Conservation (phyloP, 176 grass and related monocot genomes). For the Avena sativa region DNA sequence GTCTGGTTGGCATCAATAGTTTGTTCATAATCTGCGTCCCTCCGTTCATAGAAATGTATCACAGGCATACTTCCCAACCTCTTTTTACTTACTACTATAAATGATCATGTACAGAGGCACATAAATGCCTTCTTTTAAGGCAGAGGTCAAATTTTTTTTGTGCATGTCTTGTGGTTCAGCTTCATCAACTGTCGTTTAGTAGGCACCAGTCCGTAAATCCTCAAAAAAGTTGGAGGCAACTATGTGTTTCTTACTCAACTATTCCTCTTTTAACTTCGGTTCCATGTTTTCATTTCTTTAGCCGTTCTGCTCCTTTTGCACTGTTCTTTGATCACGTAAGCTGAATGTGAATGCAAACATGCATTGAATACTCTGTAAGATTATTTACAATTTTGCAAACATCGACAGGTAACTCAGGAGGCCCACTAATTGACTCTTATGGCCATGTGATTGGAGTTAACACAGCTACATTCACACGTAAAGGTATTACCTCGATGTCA, state of each 20-base stretch:
- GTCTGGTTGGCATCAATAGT: neutral
- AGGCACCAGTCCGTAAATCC: neutral
- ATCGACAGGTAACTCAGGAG: constrained; percentile 73
- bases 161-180: neutral
- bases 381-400: constrained; percentile 32
- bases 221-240: neutral
- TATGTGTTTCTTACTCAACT: constrained; percentile 23
- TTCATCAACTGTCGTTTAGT: neutral
- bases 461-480: constrained; percentile 89
- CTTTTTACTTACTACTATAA: neutral
- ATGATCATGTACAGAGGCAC: neutral
- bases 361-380: neutral
- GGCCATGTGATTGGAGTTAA: constrained; percentile 95
- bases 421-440: constrained; percentile 87
- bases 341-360: neutral
- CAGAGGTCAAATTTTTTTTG: neutral
- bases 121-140: neutral
- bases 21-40: neutral
- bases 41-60: neutral
- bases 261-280: neutral
- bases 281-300: neutral
- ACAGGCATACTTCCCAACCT: neutral
- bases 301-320: neutral
- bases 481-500: constrained; percentile 52
- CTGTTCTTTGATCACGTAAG: too few relatives aligned